These are phyloP conservation scores for Candida sanyaensis DNA, from an alignment of 1,139 yeast species.

Conservation along the genomic window DNA sequence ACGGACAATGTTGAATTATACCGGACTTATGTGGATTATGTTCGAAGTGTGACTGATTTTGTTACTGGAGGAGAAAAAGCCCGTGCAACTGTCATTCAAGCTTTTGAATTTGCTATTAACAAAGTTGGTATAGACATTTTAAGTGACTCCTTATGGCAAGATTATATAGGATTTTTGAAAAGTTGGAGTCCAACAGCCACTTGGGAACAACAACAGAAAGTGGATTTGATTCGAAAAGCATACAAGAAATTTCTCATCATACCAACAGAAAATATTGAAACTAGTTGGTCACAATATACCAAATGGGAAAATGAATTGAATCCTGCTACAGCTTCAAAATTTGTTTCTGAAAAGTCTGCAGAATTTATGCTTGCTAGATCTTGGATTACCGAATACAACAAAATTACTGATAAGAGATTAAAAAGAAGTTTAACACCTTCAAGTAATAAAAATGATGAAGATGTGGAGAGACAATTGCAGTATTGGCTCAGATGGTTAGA, in stretches of 20 bases:
- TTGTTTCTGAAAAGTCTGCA: constrained; percentile 79
- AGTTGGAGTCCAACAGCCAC: constrained; percentile 77
- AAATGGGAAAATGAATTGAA: constrained; percentile 81
- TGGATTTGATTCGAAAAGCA: constrained; percentile 73
- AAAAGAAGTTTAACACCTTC: constrained; percentile 42
- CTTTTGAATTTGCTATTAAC: constrained; percentile 81
- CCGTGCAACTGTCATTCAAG: constrained; percentile 71
- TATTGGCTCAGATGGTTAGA: constrained; percentile 77
- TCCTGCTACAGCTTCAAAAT: constrained; percentile 79
- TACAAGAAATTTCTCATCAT: constrained; percentile 68
- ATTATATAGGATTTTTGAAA: constrained; percentile 77
- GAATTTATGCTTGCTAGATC: constrained; percentile 91
- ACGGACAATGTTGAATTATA: constrained; percentile 69
- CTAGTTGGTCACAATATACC: constrained; percentile 79
- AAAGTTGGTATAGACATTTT: constrained; percentile 78
- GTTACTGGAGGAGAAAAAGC: constrained; percentile 87
- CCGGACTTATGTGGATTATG: constrained; percentile 74
- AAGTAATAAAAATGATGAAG: constrained; percentile 8
- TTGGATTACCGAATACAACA: constrained; percentile 67
- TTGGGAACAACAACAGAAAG: constrained; percentile 86
- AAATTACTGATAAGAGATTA: constrained; percentile 47
- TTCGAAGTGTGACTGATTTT: constrained; percentile 75
- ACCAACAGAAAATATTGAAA: constrained; percentile 76
- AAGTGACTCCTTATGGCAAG: constrained; percentile 77
- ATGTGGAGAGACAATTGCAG: constrained; percentile 40